Conservation (phyloP, 345 rosid genomes). For the Limnanthes douglasii region DNA sequence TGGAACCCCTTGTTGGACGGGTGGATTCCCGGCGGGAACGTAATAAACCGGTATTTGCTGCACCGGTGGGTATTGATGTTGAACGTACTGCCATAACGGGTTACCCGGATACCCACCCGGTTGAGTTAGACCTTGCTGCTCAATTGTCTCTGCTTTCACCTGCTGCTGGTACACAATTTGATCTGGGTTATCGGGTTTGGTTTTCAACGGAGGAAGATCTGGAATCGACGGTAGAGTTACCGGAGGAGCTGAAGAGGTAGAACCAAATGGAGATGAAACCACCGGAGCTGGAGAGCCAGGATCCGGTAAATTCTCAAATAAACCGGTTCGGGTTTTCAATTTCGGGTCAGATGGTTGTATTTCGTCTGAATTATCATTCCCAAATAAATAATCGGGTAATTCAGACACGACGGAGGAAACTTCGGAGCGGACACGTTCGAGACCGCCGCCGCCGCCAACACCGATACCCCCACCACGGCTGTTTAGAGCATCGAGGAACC, state of each 20-base stretch:
- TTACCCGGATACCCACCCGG: constrained; percentile 25
- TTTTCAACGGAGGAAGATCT: constrained; percentile 51
- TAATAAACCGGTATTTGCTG: constrained; percentile 56
- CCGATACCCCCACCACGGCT: constrained; percentile 22
- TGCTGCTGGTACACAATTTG: constrained; percentile 13
- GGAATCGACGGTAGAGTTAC: constrained; percentile 32
- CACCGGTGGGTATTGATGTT: constrained; percentile 31
- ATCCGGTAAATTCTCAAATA: constrained; percentile 43
- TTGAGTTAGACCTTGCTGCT: constrained; percentile 4
- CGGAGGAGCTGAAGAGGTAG: constrained; percentile 41
- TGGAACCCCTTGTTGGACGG: constrained; percentile 29
- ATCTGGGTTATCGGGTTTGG: constrained; percentile 43
- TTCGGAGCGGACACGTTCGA: constrained; percentile 73
- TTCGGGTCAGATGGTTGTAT: constrained; percentile 35
- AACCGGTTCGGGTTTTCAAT: constrained; percentile 37
- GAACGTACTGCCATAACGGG: constrained; percentile 43
- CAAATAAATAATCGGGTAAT: constrained; percentile 82
- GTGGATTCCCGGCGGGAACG: constrained; percentile 29
- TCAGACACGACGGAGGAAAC: constrained; percentile 80
- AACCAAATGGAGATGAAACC: constrained; percentile 52
- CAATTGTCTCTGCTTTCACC: constrained; percentile 8
- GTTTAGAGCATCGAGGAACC: constrained; percentile 88
- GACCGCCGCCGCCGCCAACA: constrained; percentile 16
- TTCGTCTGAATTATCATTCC: constrained; percentile 68
- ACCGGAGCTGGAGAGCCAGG: constrained; percentile 85